Percentiles rank a stretch among this genome's conserved stretches.
These are phyloP conservation scores for Verticillium longisporum DNA, from an alignment of 2,329 filamentous ascomycete genomes.

Conservation along the genomic window DNA sequence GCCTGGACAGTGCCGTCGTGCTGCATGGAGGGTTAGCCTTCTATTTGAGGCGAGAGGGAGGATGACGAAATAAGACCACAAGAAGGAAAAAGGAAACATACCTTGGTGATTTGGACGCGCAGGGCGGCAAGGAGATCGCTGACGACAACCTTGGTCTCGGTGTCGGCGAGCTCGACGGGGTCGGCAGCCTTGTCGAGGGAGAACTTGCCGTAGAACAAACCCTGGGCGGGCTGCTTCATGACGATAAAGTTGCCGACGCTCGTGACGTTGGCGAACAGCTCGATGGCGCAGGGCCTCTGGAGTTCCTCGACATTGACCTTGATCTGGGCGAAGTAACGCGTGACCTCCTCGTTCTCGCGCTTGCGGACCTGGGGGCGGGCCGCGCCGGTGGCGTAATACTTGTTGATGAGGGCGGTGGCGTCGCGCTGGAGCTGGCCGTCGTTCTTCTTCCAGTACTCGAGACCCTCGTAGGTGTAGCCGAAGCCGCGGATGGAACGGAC, in stretches of 20 bases:
- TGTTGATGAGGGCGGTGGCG: slow-evolving; percentile 50
- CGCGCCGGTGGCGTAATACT: slow-evolving; percentile 31
- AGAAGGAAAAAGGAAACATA: slow-evolving; percentile 9
- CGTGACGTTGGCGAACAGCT: slow-evolving; percentile 17
- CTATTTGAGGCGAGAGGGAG: background rate
- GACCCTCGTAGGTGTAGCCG: slow-evolving; percentile 34
- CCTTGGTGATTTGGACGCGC: slow-evolving; percentile 25
- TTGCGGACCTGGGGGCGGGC: background rate
- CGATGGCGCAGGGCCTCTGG: slow-evolving; percentile 25
- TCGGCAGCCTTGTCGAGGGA: slow-evolving; percentile 1
- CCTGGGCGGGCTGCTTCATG: slow-evolving; percentile 17
- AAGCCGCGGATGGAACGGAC: slow-evolving; percentile 23
- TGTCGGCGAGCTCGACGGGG: background rate
- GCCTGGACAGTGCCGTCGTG: slow-evolving; percentile 22
- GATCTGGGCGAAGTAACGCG: slow-evolving; percentile 28
- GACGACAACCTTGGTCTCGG: background rate
- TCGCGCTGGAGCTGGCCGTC: slow-evolving; percentile 52
- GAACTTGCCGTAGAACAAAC: slow-evolving; percentile 1
- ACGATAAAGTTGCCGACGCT: slow-evolving; percentile 26
- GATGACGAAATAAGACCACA: background rate
- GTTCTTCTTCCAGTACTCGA: slow-evolving; percentile 43
- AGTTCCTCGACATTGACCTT: slow-evolving; percentile 28
- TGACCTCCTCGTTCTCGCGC: background rate
- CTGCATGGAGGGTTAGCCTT: slow-evolving; percentile 12
- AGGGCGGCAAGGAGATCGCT: slow-evolving; percentile 9